phyloP scores from a whole-genome alignment of 371 early-diverging fungal genomes.

The Blakeslea trispora region DNA sequence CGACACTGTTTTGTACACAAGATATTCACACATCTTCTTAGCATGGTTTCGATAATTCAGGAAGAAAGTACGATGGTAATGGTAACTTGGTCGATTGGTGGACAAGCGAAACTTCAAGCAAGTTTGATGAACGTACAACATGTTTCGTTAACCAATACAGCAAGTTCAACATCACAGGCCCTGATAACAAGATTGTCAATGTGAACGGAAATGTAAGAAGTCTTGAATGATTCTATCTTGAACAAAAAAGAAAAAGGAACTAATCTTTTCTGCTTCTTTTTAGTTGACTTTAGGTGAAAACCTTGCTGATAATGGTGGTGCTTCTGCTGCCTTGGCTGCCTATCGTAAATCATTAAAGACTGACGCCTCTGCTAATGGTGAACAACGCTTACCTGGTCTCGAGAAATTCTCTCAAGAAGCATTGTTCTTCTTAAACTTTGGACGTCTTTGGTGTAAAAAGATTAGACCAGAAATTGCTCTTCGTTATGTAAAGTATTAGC shows the following conservation, averaged over 20 bases:
- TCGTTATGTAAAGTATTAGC: slow-evolving; percentile 29
- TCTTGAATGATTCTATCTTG: too few relatives aligned
- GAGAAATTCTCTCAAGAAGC: slow-evolving; percentile 40
- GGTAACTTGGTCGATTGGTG: slow-evolving; percentile 61
- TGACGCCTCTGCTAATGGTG: background rate
- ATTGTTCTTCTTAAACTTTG: slow-evolving; percentile 48
- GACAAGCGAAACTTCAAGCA: slow-evolving; percentile 43
- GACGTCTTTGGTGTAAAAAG: slow-evolving; percentile 42
- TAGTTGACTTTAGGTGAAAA: slow-evolving; percentile 71
- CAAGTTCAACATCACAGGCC: slow-evolving; percentile 38
- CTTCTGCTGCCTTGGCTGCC: slow-evolving; percentile 41
- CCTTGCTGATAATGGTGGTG: slow-evolving; percentile 78
- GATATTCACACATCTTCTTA: slow-evolving; percentile 1
- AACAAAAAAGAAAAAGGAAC: too few relatives aligned
- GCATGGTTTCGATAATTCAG: slow-evolving; percentile 53
- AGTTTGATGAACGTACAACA: slow-evolving; percentile 51
- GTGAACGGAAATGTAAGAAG: slow-evolving; percentile 47
- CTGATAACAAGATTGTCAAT: slow-evolving; percentile 20
- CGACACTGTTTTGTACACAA: background rate
- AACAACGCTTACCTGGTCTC: slow-evolving; percentile 22
- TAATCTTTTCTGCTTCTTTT: background rate
- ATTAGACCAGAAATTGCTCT: slow-evolving; percentile 18
- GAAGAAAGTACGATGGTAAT: slow-evolving; percentile 55
- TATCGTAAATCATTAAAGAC: slow-evolving; percentile 19
- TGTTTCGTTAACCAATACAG: slow-evolving; percentile 68